Evolutionary conservation across 106 monocot genomes (phyloP).

Genomic region (Triglochin maritima): DNA sequence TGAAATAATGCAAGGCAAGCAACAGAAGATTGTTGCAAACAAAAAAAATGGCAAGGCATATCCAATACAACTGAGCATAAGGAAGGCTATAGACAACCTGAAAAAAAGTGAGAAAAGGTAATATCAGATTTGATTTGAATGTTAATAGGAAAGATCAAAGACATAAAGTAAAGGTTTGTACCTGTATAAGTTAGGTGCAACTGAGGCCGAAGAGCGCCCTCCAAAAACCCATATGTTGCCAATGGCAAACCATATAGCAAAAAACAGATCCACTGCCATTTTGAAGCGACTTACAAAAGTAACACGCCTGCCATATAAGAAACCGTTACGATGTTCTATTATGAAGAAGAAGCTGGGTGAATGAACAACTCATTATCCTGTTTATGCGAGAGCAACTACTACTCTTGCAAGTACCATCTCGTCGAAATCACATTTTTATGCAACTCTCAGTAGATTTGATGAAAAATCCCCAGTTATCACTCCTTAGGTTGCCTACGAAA

Average conservation of each 20-base stretch:
- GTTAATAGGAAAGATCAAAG: no score
- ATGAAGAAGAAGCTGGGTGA: no score
- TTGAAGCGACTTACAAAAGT: constrained; percentile 68
- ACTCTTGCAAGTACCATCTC: no score
- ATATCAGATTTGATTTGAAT: no score
- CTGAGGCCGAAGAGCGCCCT: constrained; percentile 52
- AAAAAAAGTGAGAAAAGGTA: no score
- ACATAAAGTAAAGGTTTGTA: constrained; percentile 2
- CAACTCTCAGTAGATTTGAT: no score
- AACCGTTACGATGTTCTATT: not conserved
- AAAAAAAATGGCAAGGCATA: constrained; percentile 68
- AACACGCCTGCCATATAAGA: constrained; percentile 32
- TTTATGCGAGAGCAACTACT: no score
- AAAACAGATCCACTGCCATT: constrained; percentile 90
- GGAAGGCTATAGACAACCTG: constrained; percentile 10
- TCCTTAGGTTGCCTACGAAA: no score
- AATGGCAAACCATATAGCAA: constrained; percentile 95
- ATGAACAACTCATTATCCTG: no score
- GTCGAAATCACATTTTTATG: no score
- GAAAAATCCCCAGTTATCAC: no score
- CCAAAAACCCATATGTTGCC: constrained; percentile 98
- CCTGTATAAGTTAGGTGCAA: constrained; percentile 95
- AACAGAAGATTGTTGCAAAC: constrained; percentile 60
- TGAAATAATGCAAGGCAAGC: constrained; percentile 67
- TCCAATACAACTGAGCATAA: constrained; percentile 56